phyloP scores from a whole-genome alignment of 805 yeast species.

The Lachancea quebecensis region DNA sequence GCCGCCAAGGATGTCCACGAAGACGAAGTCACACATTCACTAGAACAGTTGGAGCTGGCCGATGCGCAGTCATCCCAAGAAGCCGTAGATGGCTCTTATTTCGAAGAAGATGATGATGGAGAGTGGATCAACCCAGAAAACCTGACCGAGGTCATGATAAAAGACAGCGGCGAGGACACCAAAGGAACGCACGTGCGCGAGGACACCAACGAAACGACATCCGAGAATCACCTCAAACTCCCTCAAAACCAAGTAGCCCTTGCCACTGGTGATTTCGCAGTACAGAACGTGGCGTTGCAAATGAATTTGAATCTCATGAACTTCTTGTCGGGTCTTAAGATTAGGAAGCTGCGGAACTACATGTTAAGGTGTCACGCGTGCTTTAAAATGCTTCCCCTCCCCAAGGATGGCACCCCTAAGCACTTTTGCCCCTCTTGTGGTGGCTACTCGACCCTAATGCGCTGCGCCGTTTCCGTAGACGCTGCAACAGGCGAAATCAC shows the following conservation, averaged over 20 bases:
- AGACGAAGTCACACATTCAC: slow-evolving; percentile 2
- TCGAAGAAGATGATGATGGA: slow-evolving; percentile 65
- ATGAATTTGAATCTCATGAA: slow-evolving; percentile 84
- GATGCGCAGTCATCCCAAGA: not conserved
- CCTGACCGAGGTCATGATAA: slow-evolving; percentile 57
- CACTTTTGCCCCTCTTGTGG: slow-evolving; percentile 97
- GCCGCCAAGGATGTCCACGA: slow-evolving; percentile 8
- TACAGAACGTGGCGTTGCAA: slow-evolving; percentile 91
- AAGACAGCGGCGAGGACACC: slow-evolving; percentile 57
- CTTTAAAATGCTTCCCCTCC: slow-evolving; percentile 72
- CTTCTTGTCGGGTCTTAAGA: slow-evolving; percentile 73
- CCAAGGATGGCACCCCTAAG: slow-evolving; percentile 64
- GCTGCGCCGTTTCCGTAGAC: slow-evolving; percentile 86
- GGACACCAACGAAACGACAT: slow-evolving; percentile 28
- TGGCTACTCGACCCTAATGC: slow-evolving; percentile 69
- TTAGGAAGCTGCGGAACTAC: slow-evolving; percentile 78
- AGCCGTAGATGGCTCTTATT: slow-evolving; percentile 13
- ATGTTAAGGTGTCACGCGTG: slow-evolving; percentile 98
- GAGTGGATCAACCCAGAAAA: slow-evolving; percentile 96
- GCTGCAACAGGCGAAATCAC: slow-evolving; percentile 71
- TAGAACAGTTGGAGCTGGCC: not conserved
- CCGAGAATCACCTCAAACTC: slow-evolving; percentile 18
- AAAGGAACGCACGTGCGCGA: slow-evolving; percentile 33
- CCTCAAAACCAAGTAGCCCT: slow-evolving; percentile 66
- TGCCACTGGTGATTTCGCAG: slow-evolving; percentile 95